Evolutionary conservation across 768 basidiomycete species (phyloP).

Genomic region (Guyanaporus albipodus): DNA sequence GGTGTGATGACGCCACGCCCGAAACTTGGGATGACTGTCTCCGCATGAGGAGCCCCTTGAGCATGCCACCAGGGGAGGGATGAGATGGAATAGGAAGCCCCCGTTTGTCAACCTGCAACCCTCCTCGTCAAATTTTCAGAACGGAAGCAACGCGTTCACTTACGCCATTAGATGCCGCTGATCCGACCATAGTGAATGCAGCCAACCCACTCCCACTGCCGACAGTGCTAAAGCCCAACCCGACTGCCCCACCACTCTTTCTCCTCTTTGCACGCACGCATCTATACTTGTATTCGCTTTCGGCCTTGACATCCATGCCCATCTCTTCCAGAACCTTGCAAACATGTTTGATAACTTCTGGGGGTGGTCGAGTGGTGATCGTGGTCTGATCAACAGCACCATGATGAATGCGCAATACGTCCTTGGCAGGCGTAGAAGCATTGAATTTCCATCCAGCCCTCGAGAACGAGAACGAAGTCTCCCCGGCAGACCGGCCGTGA

Average conservation of each 20-base stretch:
- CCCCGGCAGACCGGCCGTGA: constrained; percentile 24
- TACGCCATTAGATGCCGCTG: constrained; percentile 84
- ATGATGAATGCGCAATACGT: constrained; percentile 76
- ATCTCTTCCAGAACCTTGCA: constrained; percentile 75
- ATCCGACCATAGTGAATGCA: constrained; percentile 73
- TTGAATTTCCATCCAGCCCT: constrained; percentile 36
- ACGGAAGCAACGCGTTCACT: constrained; percentile 30
- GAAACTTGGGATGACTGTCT: constrained; percentile 83
- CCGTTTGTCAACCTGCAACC: constrained; percentile 75
- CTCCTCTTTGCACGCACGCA: constrained; percentile 77
- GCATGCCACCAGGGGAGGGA: constrained; percentile 70
- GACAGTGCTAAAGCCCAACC: constrained; percentile 40
- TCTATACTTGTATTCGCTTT: constrained; percentile 87
- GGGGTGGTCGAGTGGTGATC: constrained; percentile 78
- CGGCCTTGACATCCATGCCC: constrained; percentile 85
- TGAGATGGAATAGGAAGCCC: constrained; percentile 83
- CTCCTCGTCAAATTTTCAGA: constrained; percentile 5
- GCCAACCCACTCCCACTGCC: constrained; percentile 49
- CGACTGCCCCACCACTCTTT: constrained; percentile 47
- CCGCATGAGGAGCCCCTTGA: constrained; percentile 85
- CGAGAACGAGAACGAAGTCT: constrained; percentile 35
- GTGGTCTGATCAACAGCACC: constrained; percentile 90
- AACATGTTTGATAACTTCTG: constrained; percentile 86
- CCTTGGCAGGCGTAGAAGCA: constrained; percentile 34
- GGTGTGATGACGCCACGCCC: constrained; percentile 34